These are phyloP conservation scores for Crithidia mellificae DNA, from an alignment of 208 protist genomes.

Conservation along the genomic window DNA sequence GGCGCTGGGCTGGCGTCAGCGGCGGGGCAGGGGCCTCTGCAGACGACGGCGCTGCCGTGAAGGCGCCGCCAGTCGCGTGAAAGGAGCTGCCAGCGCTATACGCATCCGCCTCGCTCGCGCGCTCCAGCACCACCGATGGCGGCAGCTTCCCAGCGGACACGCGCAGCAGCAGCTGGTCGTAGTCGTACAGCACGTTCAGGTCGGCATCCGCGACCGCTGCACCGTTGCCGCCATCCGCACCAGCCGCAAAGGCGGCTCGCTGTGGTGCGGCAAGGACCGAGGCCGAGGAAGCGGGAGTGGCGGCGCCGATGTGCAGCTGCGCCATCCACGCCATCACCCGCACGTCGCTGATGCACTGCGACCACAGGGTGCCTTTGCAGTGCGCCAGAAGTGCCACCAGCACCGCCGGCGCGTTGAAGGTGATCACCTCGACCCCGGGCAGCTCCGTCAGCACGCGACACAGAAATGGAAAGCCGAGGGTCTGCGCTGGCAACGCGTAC, in stretches of 20 bases:
- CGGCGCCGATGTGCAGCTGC: slow-evolving; percentile 25
- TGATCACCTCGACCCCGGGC: slow-evolving; percentile 83
- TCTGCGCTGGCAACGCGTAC: slow-evolving; percentile 47
- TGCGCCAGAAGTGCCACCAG: slow-evolving; percentile 63
- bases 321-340: slow-evolving; percentile 88
- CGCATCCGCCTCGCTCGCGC: not conserved
- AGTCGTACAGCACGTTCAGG: slow-evolving; percentile 30
- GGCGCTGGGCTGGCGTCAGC: slow-evolving; percentile 35
- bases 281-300: not conserved
- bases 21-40: slow-evolving; percentile 11
- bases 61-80: not conserved
- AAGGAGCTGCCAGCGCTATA: not conserved
- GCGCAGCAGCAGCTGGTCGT: slow-evolving; percentile 31
- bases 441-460: slow-evolving; percentile 61
- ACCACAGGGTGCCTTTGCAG: slow-evolving; percentile 49
- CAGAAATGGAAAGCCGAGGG: slow-evolving; percentile 55
- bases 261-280: not conserved
- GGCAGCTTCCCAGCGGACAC: slow-evolving; percentile 26
- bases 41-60: not conserved
- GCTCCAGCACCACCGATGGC: slow-evolving; percentile 29
- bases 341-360: slow-evolving; percentile 78
- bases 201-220: slow-evolving; percentile 6
- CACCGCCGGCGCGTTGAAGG: slow-evolving; percentile 80
- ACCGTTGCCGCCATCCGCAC: too few species aligned
- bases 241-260: not conserved